A percentile compares a stretch with the other conserved stretches of the same genome.
Conservation (phyloP, 352 stramenopile genomes). For the Peronospora destructor region DNA sequence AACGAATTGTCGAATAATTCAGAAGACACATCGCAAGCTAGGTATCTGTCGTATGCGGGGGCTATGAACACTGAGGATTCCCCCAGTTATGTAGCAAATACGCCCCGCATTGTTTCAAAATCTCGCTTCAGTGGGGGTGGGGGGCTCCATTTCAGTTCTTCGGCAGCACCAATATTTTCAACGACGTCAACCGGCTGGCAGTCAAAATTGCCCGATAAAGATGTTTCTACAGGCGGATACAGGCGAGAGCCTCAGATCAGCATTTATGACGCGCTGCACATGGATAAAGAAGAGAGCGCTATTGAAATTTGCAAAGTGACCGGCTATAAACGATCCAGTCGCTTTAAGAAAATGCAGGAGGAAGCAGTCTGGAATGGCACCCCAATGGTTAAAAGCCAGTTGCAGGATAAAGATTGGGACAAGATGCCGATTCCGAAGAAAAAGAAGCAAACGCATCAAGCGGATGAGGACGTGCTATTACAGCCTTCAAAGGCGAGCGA, state of each 20-base stretch:
- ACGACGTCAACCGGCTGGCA: constrained; percentile 4
- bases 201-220: constrained; percentile 13
- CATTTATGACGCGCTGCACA: constrained; percentile 50
- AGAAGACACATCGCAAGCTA: constrained; percentile 15
- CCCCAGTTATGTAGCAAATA: constrained; percentile 13
- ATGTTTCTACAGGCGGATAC: constrained; percentile 16
- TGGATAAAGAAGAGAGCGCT: constrained; percentile 36
- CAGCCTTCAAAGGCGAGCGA: constrained; percentile 2
- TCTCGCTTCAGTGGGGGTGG: constrained; percentile 26
- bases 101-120: constrained; percentile 16
- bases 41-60: constrained; percentile 45
- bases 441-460: constrained; percentile 15
- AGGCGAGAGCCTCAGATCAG: constrained; percentile 43
- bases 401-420: constrained; percentile 40
- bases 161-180: constrained; percentile 1
- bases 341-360: constrained; percentile 49
- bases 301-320: constrained; percentile 25
- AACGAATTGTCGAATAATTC: constrained; percentile 23
- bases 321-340: constrained; percentile 45
- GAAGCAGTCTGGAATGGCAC: constrained; percentile 37
- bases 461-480: constrained; percentile 4
- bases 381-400: constrained; percentile 29
- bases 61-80: constrained; percentile 24
- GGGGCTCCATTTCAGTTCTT: constrained; percentile 1
- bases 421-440: constrained; percentile 49